Conservation (phyloP, 306 rosid species). For the Acacia confusa region DNA sequence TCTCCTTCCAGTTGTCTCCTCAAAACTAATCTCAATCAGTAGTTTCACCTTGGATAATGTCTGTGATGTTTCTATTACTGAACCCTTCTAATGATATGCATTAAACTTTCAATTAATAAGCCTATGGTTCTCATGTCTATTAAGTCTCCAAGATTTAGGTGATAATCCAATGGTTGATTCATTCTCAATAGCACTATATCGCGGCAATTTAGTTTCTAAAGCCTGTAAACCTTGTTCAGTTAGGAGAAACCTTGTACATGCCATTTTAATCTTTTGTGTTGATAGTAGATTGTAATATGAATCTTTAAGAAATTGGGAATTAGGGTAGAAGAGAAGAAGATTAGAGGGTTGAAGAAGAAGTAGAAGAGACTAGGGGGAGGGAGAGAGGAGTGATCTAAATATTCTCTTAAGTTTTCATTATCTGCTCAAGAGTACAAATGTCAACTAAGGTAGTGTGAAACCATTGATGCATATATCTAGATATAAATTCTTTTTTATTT, state of each 20-base stretch:
- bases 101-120: neutral
- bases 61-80: neutral
- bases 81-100: neutral
- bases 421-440: neutral
- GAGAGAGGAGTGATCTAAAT: no score
- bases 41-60: neutral
- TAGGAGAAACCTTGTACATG: neutral
- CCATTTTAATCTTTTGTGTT: neutral
- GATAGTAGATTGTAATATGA: no score
- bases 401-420: no score
- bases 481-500: neutral
- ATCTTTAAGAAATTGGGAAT: no score
- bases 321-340: no score
- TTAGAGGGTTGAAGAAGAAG: no score
- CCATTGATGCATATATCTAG: neutral
- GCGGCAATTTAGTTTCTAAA: neutral
- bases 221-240: neutral
- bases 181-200: neutral
- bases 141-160: neutral
- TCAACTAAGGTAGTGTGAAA: neutral
- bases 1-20: neutral
- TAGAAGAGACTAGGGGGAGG: no score
- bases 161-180: neutral
- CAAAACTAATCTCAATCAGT: neutral
- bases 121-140: neutral